Percentiles rank a stretch among this genome's conserved stretches.
Conservation (phyloP, 1,284 basidiomycete species). For the Malassezia arunalokei region DNA sequence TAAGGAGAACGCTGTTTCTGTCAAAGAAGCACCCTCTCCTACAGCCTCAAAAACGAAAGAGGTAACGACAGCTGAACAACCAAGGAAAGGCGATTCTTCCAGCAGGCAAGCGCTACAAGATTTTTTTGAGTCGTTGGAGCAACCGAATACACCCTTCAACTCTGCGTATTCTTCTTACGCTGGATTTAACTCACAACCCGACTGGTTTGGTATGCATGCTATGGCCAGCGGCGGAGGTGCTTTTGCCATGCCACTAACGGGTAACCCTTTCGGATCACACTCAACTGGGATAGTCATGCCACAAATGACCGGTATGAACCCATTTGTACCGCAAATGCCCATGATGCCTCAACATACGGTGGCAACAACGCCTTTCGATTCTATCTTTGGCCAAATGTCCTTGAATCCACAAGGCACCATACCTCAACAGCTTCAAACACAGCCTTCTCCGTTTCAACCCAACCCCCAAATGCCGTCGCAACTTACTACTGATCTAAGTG, state of each 20-base stretch:
- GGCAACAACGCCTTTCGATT: constrained; percentile 16
- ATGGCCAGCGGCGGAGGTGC: constrained; percentile 44
- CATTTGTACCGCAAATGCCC: constrained; percentile 39
- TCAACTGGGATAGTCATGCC: constrained; percentile 37
- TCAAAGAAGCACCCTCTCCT: neutral
- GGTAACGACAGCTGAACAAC: neutral
- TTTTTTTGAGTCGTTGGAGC: constrained; percentile 84
- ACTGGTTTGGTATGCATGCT: constrained; percentile 19
- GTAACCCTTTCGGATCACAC: constrained; percentile 14
- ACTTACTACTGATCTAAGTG: neutral
- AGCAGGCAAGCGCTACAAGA: constrained; percentile 56
- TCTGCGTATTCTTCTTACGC: constrained; percentile 16
- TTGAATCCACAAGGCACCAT: constrained; percentile 9
- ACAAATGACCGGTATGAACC: constrained; percentile 48
- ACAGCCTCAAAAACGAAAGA: neutral
- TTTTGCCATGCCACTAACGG: constrained; percentile 2
- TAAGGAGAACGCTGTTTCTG: neutral
- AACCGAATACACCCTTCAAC: constrained; percentile 62
- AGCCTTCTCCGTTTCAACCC: constrained; percentile 46
- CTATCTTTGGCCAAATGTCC: constrained; percentile 30
- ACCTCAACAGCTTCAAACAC: constrained; percentile 29
- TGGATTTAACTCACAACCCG: constrained; percentile 23
- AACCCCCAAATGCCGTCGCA: neutral
- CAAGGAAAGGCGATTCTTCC: constrained; percentile 10
- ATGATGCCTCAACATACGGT: constrained; percentile 18